Percentiles rank a stretch among this genome's conserved stretches.
Evolutionary conservation across 2,329 filamentous ascomycete genomes (phyloP).

Genomic region (Nannizziopsis barbatae): DNA sequence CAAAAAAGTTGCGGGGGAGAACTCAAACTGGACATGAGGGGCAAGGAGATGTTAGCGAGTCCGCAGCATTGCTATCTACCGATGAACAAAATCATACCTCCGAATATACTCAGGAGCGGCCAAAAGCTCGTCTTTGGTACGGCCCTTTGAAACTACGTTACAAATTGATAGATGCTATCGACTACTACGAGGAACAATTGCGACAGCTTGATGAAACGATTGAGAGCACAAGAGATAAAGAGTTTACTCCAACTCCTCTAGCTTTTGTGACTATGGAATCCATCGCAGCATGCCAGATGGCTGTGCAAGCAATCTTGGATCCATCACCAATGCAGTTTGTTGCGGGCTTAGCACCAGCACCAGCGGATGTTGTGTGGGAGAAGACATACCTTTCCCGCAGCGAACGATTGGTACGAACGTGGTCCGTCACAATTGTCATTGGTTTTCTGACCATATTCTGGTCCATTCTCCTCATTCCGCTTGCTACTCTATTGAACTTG

Average conservation of each 20-base stretch:
- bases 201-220: constrained; percentile 69
- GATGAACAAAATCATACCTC: constrained; percentile 33
- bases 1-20: constrained; percentile 33
- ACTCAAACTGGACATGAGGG: constrained; percentile 28
- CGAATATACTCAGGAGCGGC: constrained; percentile 42
- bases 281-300: constrained; percentile 85
- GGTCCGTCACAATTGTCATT: constrained; percentile 75
- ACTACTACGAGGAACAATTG: constrained; percentile 84
- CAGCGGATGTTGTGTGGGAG: constrained; percentile 85
- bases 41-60: constrained; percentile 41
- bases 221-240: constrained; percentile 55
- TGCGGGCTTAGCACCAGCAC: constrained; percentile 75
- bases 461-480: constrained; percentile 66
- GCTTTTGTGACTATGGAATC: constrained; percentile 98
- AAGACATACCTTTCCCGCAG: constrained; percentile 77
- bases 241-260: constrained; percentile 66
- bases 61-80: constrained; percentile 47
- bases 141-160: constrained; percentile 62
- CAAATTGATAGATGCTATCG: constrained; percentile 74
- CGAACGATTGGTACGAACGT: constrained; percentile 63
- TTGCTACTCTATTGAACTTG: constrained; percentile 69
- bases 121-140: constrained; percentile 64
- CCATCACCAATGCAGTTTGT: constrained; percentile 76
- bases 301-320: constrained; percentile 86
- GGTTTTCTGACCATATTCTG: constrained; percentile 75